Percentiles rank a stretch among this genome's conserved stretches.
Evolutionary conservation across 2,329 filamentous ascomycete genomes (phyloP).

Genomic region (Ramichloridium luteum): DNA sequence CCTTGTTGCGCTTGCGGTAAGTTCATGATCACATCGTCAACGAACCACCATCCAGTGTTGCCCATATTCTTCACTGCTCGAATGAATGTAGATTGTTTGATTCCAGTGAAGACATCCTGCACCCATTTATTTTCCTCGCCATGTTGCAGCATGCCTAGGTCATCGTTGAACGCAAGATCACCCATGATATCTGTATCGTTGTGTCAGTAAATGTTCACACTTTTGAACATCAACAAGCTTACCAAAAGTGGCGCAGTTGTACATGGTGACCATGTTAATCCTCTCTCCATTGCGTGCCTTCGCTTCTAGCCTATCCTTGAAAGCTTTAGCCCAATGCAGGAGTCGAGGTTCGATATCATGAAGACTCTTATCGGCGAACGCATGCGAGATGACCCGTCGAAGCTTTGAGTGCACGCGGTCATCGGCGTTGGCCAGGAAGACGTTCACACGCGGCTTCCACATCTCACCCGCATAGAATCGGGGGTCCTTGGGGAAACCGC

Average conservation of each 20-base stretch:
- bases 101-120: constrained; percentile 12
- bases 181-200: constrained; percentile 20
- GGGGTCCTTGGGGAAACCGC: constrained; percentile 10
- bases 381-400: constrained; percentile 15
- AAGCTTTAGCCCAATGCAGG: constrained; percentile 12
- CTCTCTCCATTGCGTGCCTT: constrained; percentile 4
- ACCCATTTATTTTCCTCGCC: constrained; percentile 14
- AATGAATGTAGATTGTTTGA: constrained; percentile 11
- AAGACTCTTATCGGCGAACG: constrained; percentile 17
- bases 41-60: constrained; percentile 4
- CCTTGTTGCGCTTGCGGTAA: constrained; percentile 9
- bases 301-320: constrained; percentile 12
- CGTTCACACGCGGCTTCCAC: too few species aligned
- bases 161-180: constrained; percentile 19
- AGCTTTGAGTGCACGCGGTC: constrained; percentile 28
- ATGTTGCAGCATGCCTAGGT: constrained; percentile 15
- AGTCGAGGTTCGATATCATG: constrained; percentile 18
- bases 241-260: constrained; percentile 9
- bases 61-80: constrained; percentile 5
- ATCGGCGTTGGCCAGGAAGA: too few species aligned
- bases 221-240: too few species aligned
- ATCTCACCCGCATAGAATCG: not conserved
- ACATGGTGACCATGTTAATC: constrained; percentile 17
- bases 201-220: too few species aligned
- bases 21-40: constrained; percentile 8